Base-by-base conservation (phyloP, 768 basidiomycete genomes). In the Mycena crocata region DNA sequence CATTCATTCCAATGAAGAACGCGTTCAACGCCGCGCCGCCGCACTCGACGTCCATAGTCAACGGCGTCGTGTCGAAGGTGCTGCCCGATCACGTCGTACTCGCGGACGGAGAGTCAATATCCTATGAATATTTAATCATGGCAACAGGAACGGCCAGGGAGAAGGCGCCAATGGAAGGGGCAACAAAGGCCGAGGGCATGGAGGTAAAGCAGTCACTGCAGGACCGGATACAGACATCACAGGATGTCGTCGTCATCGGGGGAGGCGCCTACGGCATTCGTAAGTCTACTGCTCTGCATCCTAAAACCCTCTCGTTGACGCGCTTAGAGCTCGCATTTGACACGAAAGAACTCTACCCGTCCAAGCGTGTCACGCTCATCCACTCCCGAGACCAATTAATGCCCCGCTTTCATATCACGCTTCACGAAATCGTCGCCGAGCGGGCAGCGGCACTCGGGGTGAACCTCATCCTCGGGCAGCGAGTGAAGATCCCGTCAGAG, bases 191-290 rank as follows among this genome's bases (percentile, higher is more conserved):
- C 21, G 72, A 65, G 9, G 76, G 75, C 1, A 67, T 82, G 72
- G 50, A 28, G 73, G 69, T 52, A 35, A 45, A 32, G 62, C 72
- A 62, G 37, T 63, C 65, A 31, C 63, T 74, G 21, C 82, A 84
- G 62, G 46, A 72, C 32, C 73, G 66, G 6, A 74, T 84, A n/a
- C 58, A 68, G 24, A 45, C 62, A 14, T 81, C 86, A 0, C 74
- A 72, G 23, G 80, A 81, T 42, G 78, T 89, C 7, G 78, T 87
- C 13, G 77, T 89, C 21, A 77, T 88, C 5, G 89, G 89, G n/a
- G 87, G 85, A 14, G 89, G 89, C 1, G 85, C 89, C 2, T 84
- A 86, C n/a, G 88, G 89, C 1, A 80, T 89, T 39, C 85, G 85
- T 87, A 69, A 75, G 84, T 80, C 30, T 28, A n/a, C 42, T 44